Evolutionary conservation across 352 stramenopile species (phyloP).

Genomic region (Thraustotheca clavata): DNA sequence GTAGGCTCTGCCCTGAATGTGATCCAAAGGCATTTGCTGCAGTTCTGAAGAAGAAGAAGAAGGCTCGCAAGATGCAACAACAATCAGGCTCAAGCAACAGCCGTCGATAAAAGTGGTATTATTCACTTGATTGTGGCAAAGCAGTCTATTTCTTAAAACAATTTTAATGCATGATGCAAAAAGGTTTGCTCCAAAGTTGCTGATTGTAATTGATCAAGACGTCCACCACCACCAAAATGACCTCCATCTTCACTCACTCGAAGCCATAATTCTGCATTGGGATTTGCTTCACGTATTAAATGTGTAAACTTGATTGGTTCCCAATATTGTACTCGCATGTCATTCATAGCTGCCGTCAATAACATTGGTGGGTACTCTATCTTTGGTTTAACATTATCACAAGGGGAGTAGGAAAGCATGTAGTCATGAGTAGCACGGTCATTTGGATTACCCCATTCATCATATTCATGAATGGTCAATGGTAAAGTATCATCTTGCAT

Average conservation of each 20-base stretch:
- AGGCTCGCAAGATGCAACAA: slow-evolving; percentile 23
- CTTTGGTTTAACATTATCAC: slow-evolving; percentile 47
- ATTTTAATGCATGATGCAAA: slow-evolving; percentile 52
- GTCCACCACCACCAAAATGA: slow-evolving; percentile 69
- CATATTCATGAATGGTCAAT: slow-evolving; percentile 88
- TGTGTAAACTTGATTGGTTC: slow-evolving; percentile 82
- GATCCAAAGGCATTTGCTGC: slow-evolving; percentile 71
- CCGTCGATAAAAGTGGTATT: neutral
- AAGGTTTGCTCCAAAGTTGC: slow-evolving; percentile 80
- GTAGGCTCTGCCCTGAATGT: slow-evolving; percentile 62
- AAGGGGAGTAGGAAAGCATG: slow-evolving; percentile 77
- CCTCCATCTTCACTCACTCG: slow-evolving; percentile 66
- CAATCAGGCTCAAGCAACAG: neutral
- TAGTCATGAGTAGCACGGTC: slow-evolving; percentile 42
- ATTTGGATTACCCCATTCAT: slow-evolving; percentile 83
- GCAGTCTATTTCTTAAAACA: slow-evolving; percentile 22
- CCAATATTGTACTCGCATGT: slow-evolving; percentile 79
- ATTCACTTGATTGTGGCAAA: neutral
- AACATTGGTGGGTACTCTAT: slow-evolving; percentile 65
- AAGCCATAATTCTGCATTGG: neutral
- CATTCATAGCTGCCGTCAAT: slow-evolving; percentile 73
- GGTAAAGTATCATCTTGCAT: slow-evolving; percentile 81
- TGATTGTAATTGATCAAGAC: slow-evolving; percentile 68
- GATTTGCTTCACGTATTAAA: slow-evolving; percentile 55
- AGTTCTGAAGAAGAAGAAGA: slow-evolving; percentile 82